Evolutionary conservation across 495 filamentous ascomycete species (phyloP).

Genomic region (Clohesyomyces aquaticus): DNA sequence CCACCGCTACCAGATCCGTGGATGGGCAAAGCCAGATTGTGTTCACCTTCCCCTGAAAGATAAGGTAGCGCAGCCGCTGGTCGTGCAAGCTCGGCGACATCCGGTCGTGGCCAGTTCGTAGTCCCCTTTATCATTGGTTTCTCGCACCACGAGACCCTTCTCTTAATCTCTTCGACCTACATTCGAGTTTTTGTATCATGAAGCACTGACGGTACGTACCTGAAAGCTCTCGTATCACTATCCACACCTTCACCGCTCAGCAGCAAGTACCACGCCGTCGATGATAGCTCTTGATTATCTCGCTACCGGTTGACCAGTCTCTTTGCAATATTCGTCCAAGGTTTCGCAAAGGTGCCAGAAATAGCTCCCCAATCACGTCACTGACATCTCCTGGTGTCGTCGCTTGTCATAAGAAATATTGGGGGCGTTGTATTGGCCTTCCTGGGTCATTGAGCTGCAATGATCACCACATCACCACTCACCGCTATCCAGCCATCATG

Average conservation of each 20-base stretch:
- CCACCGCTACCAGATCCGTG: constrained; percentile 28
- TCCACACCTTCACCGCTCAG: constrained; percentile 18
- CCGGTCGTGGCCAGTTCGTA: constrained; percentile 7
- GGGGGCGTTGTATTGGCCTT: neutral
- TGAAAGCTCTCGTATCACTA: constrained; percentile 8
- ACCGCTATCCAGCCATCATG: neutral
- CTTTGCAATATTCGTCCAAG: constrained; percentile 3
- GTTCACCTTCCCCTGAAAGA: constrained; percentile 4
- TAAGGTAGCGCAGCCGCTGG: constrained; percentile 5
- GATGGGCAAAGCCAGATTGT: constrained; percentile 6
- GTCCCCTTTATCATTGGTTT: constrained; percentile 10
- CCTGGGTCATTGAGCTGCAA: neutral
- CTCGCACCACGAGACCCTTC: constrained; percentile 18
- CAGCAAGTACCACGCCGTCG: neutral
- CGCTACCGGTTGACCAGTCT: neutral
- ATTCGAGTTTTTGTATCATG: neutral
- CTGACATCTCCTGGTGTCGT: neutral
- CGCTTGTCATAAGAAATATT: neutral
- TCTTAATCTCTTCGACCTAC: constrained; percentile 4
- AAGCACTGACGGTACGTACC: constrained; percentile 15
- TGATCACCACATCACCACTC: neutral
- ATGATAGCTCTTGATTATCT: neutral
- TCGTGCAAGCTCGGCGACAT: constrained; percentile 25
- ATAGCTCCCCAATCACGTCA: neutral
- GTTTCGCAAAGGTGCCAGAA: neutral